Evolutionary conservation across 441 rosid species (phyloP).

Genomic region (Heliophila coronopifolia): DNA sequence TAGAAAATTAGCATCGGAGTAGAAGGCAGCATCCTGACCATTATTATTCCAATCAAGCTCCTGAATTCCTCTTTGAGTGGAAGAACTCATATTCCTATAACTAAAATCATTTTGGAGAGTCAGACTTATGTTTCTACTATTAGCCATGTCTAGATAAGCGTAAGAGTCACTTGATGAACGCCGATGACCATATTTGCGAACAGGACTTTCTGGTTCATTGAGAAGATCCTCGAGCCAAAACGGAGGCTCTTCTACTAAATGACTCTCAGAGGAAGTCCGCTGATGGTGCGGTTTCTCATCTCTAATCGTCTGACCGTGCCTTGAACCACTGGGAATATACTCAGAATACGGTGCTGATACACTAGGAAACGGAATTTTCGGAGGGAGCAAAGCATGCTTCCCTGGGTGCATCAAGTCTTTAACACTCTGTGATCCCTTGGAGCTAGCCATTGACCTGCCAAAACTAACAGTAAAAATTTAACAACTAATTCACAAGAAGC

Average conservation of each 20-base stretch:
- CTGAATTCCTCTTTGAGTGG: conserved; percentile 57
- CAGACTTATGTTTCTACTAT: conserved; percentile 52
- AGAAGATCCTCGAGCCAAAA: conserved; percentile 99
- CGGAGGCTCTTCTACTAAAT: conserved; percentile 85
- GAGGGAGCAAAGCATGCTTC: conserved; percentile 85
- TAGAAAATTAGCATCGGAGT: conserved; percentile 40
- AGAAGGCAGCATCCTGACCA: conserved; percentile 41
- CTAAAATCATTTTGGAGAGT: conserved; percentile 56
- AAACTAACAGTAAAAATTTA: not conserved
- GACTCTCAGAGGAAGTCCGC: conserved; percentile 88
- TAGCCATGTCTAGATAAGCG: conserved; percentile 70
- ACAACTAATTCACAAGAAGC: not conserved
- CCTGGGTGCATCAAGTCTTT: conserved; percentile 63
- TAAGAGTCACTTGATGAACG: conserved; percentile 98
- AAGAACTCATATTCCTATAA: conserved; percentile 36
- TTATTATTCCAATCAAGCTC: conserved; percentile 59
- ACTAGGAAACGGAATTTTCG: conserved; percentile 80
- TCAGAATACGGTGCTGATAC: conserved; percentile 63
- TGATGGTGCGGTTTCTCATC: conserved; percentile 62
- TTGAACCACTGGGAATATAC: conserved; percentile 58
- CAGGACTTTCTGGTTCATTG: conserved; percentile 94
- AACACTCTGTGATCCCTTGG: conserved; percentile 69
- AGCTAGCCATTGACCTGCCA: conserved; percentile 62
- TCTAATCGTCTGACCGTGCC: conserved; percentile 58
- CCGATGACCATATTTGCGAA: conserved; percentile 80